Conservation (phyloP, 441 rosid species). For the Erysimum cheiri region DNA sequence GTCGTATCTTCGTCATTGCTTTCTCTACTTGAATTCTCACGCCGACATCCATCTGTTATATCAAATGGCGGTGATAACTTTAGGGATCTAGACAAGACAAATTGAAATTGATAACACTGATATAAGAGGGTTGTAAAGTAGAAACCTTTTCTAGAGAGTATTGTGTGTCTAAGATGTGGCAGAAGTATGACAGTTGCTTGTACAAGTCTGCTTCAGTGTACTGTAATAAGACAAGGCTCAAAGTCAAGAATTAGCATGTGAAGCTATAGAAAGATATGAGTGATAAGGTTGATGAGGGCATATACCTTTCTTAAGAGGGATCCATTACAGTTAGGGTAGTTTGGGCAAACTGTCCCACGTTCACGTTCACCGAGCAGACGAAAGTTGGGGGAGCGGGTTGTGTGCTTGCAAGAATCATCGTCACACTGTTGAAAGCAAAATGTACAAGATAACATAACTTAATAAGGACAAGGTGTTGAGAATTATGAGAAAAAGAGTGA, state of each 20-base stretch:
- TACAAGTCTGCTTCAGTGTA: constrained; percentile 90
- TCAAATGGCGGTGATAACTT: constrained; percentile 2
- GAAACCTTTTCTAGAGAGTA: constrained; percentile 75
- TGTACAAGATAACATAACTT: constrained; percentile 8
- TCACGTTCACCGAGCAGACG: constrained; percentile 83
- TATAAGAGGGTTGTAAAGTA: neutral
- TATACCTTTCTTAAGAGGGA: constrained; percentile 79
- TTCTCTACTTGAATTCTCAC: constrained; percentile 61
- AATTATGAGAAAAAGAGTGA: too few relatives aligned
- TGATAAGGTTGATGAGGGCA: neutral
- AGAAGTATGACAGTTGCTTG: constrained; percentile 88
- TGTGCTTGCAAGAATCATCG: constrained; percentile 88
- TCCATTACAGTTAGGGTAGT: constrained; percentile 90
- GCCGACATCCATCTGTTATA: constrained; percentile 61
- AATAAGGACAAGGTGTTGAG: too few relatives aligned
- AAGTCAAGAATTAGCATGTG: constrained; percentile 10
- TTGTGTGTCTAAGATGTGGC: constrained; percentile 76
- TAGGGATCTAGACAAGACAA: constrained; percentile 28
- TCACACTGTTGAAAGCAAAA: constrained; percentile 65
- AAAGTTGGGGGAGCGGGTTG: constrained; percentile 68
- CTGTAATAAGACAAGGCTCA: constrained; percentile 46
- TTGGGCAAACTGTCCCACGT: constrained; percentile 91
- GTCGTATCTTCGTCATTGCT: constrained; percentile 63
- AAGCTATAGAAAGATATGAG: constrained; percentile 14
- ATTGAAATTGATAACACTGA: neutral